These are phyloP conservation scores for Coemansia sp. DNA, from an alignment of 192 early-diverging fungal genomes.

Conservation along the genomic window DNA sequence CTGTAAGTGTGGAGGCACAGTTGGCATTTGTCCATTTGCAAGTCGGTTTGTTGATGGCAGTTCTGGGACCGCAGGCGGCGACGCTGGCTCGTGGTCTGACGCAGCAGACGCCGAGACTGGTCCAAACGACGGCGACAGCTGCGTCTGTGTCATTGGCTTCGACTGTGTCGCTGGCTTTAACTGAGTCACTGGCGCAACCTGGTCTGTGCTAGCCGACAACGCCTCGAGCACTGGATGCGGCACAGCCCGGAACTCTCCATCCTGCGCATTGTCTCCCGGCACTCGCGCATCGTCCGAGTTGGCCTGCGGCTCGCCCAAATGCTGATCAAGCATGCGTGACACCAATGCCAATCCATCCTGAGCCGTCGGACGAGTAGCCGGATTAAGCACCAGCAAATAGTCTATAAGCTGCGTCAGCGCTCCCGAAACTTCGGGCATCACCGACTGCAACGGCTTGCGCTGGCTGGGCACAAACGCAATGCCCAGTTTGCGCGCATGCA, in stretches of 20 bases:
- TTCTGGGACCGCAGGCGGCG: neutral
- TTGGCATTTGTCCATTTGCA: neutral
- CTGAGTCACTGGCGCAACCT: neutral
- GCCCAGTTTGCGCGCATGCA: conserved; percentile 67
- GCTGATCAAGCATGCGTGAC: conserved; percentile 43
- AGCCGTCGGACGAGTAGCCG: conserved; percentile 70
- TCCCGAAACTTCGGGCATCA: conserved; percentile 61
- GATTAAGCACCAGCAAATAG: conserved; percentile 77
- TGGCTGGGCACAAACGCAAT: conserved; percentile 61
- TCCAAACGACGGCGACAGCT: neutral
- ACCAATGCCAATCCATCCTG: conserved; percentile 63
- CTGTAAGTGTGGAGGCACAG: neutral
- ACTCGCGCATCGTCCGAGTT: conserved; percentile 12
- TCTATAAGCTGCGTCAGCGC: conserved; percentile 64
- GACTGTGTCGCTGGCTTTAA: neutral
- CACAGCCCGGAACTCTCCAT: conserved; percentile 1
- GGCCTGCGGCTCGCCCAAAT: conserved; percentile 27
- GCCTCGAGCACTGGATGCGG: neutral
- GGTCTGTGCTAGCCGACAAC: neutral
- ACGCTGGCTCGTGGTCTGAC: neutral
- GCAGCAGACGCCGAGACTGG: neutral
- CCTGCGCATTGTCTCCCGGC: neutral
- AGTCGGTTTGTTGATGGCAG: neutral
- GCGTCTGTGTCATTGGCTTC: neutral
- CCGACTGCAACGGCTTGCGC: conserved; percentile 54